phyloP scores from a whole-genome alignment of 192 early-diverging fungal species.

The Powellomyces hirtus region DNA sequence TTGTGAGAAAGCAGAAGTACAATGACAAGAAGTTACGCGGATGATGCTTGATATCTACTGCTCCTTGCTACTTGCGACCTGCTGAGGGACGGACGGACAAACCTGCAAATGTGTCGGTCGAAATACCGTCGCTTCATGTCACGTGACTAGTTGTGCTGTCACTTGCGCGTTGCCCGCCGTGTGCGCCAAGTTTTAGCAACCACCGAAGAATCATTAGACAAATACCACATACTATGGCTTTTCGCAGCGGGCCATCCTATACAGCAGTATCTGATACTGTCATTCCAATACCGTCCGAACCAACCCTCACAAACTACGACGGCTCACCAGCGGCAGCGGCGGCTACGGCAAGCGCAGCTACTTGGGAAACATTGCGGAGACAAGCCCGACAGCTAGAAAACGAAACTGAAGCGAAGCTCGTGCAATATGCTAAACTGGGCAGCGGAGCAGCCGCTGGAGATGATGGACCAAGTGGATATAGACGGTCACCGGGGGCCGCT shows the following conservation, averaged over 20 bases:
- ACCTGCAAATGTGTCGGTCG: no score
- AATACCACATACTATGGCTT: neutral
- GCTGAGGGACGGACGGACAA: no score
- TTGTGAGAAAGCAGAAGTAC: no score
- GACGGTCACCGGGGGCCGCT: no score
- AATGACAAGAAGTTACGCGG: no score
- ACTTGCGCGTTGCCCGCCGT: no score
- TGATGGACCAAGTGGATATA: conserved; percentile 7
- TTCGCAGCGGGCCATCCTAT: neutral
- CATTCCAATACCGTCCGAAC: conserved; percentile 11
- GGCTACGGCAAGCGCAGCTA: conserved; percentile 7
- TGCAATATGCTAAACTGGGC: conserved; percentile 47
- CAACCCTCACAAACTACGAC: neutral
- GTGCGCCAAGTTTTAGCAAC: no score
- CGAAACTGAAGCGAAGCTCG: conserved; percentile 69
- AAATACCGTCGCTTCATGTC: no score
- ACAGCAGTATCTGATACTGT: conserved; percentile 9
- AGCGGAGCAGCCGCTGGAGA: conserved; percentile 13
- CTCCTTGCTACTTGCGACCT: no score
- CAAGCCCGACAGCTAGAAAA: conserved; percentile 70
- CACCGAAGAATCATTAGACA: neutral
- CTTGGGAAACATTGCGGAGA: conserved; percentile 68
- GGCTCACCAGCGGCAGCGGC: conserved; percentile 12
- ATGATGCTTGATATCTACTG: no score
- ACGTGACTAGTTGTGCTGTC: no score